Evolutionary conservation across 2,329 filamentous ascomycete species (phyloP).

Genomic region (Diaporthe citriasiana): DNA sequence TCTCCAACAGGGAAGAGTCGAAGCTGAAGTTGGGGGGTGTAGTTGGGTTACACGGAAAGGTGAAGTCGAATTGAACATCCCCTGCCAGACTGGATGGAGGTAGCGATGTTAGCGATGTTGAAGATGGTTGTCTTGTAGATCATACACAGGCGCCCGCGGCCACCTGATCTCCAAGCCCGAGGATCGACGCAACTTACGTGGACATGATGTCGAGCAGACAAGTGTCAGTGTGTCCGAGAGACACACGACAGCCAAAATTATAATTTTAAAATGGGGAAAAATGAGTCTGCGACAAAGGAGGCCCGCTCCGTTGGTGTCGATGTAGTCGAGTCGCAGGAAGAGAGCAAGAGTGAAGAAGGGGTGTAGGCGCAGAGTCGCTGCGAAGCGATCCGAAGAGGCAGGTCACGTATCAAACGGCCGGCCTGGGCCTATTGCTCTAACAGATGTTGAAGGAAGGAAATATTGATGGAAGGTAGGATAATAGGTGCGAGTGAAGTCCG

Average conservation of each 20-base stretch:
- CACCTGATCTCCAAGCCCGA: conserved; percentile 6
- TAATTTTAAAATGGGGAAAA: conserved; percentile 30
- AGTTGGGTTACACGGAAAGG: conserved; percentile 67
- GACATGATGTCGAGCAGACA: conserved; percentile 54
- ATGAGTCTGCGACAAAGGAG: conserved; percentile 40
- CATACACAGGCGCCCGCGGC: neutral
- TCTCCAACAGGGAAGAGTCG: conserved; percentile 69
- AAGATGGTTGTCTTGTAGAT: neutral
- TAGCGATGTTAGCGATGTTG: conserved; percentile 48
- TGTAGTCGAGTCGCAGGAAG: conserved; percentile 24
- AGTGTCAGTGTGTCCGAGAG: conserved; percentile 31
- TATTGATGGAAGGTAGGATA: conserved; percentile 21
- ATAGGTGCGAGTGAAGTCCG: conserved; percentile 29
- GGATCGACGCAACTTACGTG: conserved; percentile 54
- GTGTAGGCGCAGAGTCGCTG: conserved; percentile 29
- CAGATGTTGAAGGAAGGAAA: conserved; percentile 28
- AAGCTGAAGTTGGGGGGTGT: conserved; percentile 68
- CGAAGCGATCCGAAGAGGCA: conserved; percentile 36
- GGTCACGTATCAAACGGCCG: conserved; percentile 44
- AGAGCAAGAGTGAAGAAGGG: conserved; percentile 8
- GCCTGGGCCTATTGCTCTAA: conserved; percentile 38
- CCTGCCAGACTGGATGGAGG: conserved; percentile 67
- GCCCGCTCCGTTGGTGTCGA: conserved; percentile 39
- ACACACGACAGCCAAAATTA: conserved; percentile 41
- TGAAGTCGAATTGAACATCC: conserved; percentile 74